Evolutionary conservation across 2,329 filamentous ascomycete genomes (phyloP), one percentile per base, ranked within the genome.

Genomic region (Aspergillus sp.): DNA sequence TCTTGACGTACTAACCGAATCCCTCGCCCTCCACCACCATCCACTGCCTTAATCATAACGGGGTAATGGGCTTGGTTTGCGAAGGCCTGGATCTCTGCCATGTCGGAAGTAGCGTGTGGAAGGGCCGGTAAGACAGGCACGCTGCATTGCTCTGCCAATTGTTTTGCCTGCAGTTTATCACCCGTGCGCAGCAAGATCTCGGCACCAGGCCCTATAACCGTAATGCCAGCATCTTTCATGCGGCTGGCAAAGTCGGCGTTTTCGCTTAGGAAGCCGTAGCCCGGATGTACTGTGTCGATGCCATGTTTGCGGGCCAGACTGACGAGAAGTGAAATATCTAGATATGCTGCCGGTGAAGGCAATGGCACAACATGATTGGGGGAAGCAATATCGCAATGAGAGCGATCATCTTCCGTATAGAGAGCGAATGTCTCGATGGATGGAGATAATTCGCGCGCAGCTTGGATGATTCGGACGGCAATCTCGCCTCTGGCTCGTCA

Each of bases 21-120:
- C 0, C 85, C 86, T 16, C 84, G 73, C 0, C 86, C 86, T 2
- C 85, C 85, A 14, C 85, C 86, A 1, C 85, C 85, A 68, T 87
- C 85, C 3, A 87, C 82, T n/a, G 85, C 85, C 66, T 88, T 88
- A 49, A 88, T 75, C 82, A 87, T 86, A 49, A 87, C 76, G 0
- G 84, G 84, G 49, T 81, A 82, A 1, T 82, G 82, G 14, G 79
- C 74, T 22, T 73, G 52, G 2, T 68, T 81, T 71, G 90, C 92
- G 66, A 93, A 93, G 0, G 56, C 49, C 3, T 72, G 69, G 4
- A 85, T 78, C 5, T 80, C 74, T 26, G 77, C 71, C 1, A 81
- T 63, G 16, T 69, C 70, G 9, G 71, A 73, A 0, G 82, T 84
- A 0, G 83, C 76, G 0, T 67, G 71, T 4, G 68, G 70, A 57